Evolutionary conservation across 2,329 filamentous ascomycete species (phyloP).

Genomic region (Chrysosporium queenslandicum): DNA sequence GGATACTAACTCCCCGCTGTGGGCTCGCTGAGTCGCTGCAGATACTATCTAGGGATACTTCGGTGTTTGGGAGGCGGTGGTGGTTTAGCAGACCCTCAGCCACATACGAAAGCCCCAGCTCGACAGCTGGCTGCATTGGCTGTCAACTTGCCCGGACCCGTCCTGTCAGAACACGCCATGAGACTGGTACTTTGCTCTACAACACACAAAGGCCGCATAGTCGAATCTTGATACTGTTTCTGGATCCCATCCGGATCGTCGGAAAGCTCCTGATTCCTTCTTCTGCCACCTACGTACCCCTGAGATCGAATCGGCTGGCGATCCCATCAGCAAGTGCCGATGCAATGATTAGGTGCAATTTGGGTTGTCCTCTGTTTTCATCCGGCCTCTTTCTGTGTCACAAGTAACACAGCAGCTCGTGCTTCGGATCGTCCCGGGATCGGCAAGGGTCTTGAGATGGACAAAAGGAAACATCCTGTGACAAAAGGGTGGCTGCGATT

Average conservation of each 20-base stretch:
- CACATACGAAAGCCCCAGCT: too few species aligned
- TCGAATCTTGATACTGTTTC: neutral
- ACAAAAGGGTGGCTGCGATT: neutral
- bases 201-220: neutral
- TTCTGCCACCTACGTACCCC: neutral
- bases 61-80: too few species aligned
- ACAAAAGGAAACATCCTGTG: neutral
- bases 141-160: too few species aligned
- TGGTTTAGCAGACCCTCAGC: too few species aligned
- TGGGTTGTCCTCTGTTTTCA: neutral
- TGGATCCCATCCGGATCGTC: slow-evolving; percentile 4
- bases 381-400: neutral
- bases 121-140: too few species aligned
- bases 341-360: neutral
- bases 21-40: too few species aligned
- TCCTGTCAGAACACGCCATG: too few species aligned
- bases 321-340: neutral
- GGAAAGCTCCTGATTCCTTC: too few species aligned
- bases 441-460: neutral
- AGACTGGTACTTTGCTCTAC: neutral
- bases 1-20: too few species aligned
- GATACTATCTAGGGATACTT: too few species aligned
- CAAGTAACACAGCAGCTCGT: neutral
- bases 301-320: neutral
- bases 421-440: slow-evolving; percentile 9